Conservation (phyloP, 164 flowering plant species). For the grape (Vitis vinifera) region ASM3070453v1 NC_081805.1:7563001-7563500, state of each 20-base stretch:
- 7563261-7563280: constrained; percentile 12
- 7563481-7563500: constrained; percentile 26
- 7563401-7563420: not conserved
- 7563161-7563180: constrained; percentile 35
- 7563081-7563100: constrained; percentile 16
- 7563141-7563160: constrained; percentile 32
- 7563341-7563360: constrained; percentile 49
- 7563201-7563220: too few relatives aligned
- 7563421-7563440: not conserved
- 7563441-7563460: not conserved
- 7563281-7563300: constrained; percentile 33
- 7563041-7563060: not conserved
- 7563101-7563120: constrained; percentile 65
- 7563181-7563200: not conserved
- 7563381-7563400: constrained; percentile 34
- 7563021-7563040: too few relatives aligned
- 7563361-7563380: constrained; percentile 28
- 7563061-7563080: not conserved
- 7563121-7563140: constrained; percentile 34
- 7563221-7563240: not conserved
- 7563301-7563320: constrained; percentile 15
- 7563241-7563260: not conserved
- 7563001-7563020: too few relatives aligned
- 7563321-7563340: constrained; percentile 27
- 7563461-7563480: not conserved